A percentile compares a stretch with the other conserved stretches of the same genome.
These are phyloP conservation scores for Tricholomella constricta DNA, from an alignment of 768 basidiomycete genomes.

Conservation along the genomic window DNA sequence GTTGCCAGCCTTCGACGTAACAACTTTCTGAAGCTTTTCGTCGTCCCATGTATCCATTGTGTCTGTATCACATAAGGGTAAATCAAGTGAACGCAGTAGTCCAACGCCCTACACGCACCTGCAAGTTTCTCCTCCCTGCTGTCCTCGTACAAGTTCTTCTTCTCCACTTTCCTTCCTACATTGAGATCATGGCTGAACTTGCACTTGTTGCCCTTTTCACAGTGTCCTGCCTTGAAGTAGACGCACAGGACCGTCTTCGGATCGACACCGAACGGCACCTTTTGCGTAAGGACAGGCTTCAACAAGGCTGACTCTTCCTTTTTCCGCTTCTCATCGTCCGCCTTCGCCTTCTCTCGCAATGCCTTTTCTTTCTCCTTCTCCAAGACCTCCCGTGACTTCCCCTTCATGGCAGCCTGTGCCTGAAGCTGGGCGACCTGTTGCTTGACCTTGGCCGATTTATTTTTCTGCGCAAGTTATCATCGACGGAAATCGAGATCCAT, in stretches of 20 bases:
- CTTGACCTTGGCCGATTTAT: conserved; percentile 92
- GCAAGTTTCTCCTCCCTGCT: conserved; percentile 74
- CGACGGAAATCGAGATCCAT: conserved; percentile 3
- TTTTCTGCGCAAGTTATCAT: conserved; percentile 63
- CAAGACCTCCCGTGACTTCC: conserved; percentile 77
- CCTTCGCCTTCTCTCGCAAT: conserved; percentile 69
- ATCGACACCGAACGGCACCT: conserved; percentile 93
- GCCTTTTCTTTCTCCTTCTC: conserved; percentile 89
- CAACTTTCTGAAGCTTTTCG: conserved; percentile 87
- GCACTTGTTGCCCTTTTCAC: conserved; percentile 94
- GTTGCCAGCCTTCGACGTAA: conserved; percentile 85
- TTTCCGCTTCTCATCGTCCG: conserved; percentile 78
- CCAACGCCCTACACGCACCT: conserved; percentile 45
- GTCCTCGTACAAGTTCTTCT: conserved; percentile 95
- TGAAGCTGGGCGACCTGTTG: conserved; percentile 80
- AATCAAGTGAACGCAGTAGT: not conserved
- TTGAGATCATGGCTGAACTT: conserved; percentile 96
- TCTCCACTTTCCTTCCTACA: conserved; percentile 89
- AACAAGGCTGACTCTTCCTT: conserved; percentile 87
- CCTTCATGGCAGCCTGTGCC: conserved; percentile 68
- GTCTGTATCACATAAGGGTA: conserved; percentile 47
- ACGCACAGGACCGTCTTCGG: conserved; percentile 93
- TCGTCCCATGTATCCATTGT: conserved; percentile 99
- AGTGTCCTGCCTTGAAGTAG: conserved; percentile 89
- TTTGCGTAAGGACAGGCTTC: conserved; percentile 79